Evolutionary conservation across 2,329 filamentous ascomycete genomes (phyloP), one percentile per base, ranked within the genome.

Genomic region (Geosmithia morbida): DNA sequence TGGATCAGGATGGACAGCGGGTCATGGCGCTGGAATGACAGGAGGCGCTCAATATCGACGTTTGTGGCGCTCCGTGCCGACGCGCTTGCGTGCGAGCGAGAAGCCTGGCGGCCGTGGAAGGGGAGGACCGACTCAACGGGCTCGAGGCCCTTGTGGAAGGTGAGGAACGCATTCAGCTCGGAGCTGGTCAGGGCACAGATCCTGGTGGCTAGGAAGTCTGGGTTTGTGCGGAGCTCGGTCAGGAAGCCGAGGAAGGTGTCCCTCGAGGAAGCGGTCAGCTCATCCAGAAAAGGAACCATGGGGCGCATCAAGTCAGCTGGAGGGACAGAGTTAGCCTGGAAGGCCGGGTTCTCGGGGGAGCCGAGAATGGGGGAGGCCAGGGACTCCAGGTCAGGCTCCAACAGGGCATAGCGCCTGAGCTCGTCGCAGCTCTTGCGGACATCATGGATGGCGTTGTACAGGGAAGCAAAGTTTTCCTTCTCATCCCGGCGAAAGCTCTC

Each of bases 21-120:
- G 61, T 94, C 87, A 59, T 89, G 85, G 56, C 89, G 77, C 65
- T 95, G 87, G 61, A 96, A 94, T 46, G 86, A 89, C 56, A 94
- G 71, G 51, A 92, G 77, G 57, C 86, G 81, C 62, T 94, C 87
- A 56, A 94, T 83, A 50, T 86, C 80, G 53, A 72, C 57, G 46
- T 57, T 81, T 51, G 75, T 69, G 67, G 52, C 62, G 56, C 53
- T 61, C 61, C 59, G 60, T 51, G 68, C 68, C 54, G 70, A 64
- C 60, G 68, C 57, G 60, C 67, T 61, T 58, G 61, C 58, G 59
- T 68, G 64, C 56, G 68, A 61, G 51, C 73, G 67, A 47, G 59
- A 60, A 48, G 71, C 71, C 53, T 66, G 67, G 56, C 66, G 67
- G 59, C 66, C 71, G 64, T 82, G 79, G 60, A 81, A 83, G 48